Evolutionary conservation across 257 asterid genomes (phyloP).

Genomic region (Nicotiana tomentosiformis): DNA sequence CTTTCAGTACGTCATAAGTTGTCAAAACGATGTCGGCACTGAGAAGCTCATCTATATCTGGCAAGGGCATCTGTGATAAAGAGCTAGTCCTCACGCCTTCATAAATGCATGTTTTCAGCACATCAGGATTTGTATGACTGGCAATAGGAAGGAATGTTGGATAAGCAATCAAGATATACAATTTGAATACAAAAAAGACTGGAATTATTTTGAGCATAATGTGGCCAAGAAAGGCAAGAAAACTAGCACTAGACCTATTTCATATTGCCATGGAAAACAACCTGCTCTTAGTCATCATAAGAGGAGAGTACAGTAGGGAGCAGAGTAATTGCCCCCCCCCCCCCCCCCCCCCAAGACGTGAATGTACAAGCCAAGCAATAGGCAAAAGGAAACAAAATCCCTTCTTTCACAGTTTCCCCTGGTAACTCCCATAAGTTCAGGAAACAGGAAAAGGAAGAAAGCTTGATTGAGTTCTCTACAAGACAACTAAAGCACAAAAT

Average conservation of each 20-base stretch:
- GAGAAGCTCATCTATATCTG: constrained; percentile 62
- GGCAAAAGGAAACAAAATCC: background rate
- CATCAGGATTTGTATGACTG: constrained; percentile 82
- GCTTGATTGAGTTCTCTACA: background rate
- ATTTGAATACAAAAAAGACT: constrained; percentile 10
- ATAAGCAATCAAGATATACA: constrained; percentile 14
- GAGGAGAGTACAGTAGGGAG: background rate
- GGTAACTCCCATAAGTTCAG: background rate
- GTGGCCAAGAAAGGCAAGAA: background rate
- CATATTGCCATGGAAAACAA: background rate
- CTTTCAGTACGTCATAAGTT: constrained; percentile 86
- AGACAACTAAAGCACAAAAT: background rate
- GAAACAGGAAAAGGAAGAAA: background rate
- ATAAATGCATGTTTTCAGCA: constrained; percentile 63
- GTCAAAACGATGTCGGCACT: constrained; percentile 83
- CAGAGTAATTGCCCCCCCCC: background rate
- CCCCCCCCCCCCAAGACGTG: background rate
- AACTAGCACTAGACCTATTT: background rate
- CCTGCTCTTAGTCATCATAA: background rate
- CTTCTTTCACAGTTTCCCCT: background rate
- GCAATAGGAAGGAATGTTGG: constrained; percentile 7
- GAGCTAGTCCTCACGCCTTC: constrained; percentile 65
- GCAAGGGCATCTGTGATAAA: constrained; percentile 42
- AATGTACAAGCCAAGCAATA: background rate
- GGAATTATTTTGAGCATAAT: background rate